Evolutionary conservation across 1,139 yeast species (phyloP), one percentile per base, ranked within the genome.

Genomic region (Sugiyamaella novakii): DNA sequence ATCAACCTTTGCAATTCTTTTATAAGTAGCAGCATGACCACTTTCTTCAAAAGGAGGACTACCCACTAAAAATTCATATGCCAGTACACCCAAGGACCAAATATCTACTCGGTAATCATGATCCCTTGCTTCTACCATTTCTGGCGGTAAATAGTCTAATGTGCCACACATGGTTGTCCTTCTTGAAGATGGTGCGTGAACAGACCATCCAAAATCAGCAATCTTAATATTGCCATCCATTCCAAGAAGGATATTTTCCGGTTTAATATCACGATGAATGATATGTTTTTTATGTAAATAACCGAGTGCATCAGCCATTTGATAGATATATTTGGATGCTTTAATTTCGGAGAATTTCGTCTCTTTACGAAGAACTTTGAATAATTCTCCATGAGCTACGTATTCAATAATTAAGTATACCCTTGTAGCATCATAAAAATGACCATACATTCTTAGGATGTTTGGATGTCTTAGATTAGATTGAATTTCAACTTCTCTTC

Each of bases 161-260:
- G 98, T 92, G 0, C 98, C 98, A 68, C 98, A 92, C 71, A 92
- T 79, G 0, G 98, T 92, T 15, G 81, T 76, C 59, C 98, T 72
- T 55, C 82, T 53, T 17, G 60, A 69, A 2, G 72, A 65, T 1
- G 83, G 80, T 1, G 80, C 78, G 55, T 75, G 84, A 0, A 91
- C 95, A 51, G 96, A 86, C 98, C 98, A 92, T 10, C 98, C 98
- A 67, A 92, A 92, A 68, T 92, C 98, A 37, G 96, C 85, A 38
- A 92, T 76, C 91, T 92, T 92, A 21, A 92, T 95, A n/a, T 80
- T 78, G 50, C 84, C 82, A 59, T 86, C 85, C n/a, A 79, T 76
- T 28, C 86, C 78, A 1, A 91, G 82, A 48, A 92, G 73, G 46
- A 92, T 70, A 63, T 92, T 92, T n/a, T 96, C 97, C 1, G 98